A percentile compares a stretch with the other conserved stretches of the same genome.
Conservation (phyloP, 2,329 filamentous ascomycete species). For the Pestalotiopsis sp. region DNA sequence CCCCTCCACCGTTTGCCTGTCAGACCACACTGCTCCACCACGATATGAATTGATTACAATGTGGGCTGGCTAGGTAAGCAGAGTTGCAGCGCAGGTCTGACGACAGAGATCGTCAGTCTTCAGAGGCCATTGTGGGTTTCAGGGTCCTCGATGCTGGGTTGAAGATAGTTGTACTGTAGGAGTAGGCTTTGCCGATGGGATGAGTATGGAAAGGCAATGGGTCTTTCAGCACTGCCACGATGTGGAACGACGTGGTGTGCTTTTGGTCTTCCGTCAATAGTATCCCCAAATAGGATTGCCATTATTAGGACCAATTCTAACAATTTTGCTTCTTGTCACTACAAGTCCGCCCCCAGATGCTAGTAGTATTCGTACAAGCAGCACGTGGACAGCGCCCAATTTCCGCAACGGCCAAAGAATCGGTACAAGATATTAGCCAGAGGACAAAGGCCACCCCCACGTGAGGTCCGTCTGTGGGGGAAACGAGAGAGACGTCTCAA, state of each 20-base stretch:
- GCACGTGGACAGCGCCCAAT: slow-evolving; percentile 7
- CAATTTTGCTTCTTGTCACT: background rate
- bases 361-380: background rate
- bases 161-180: too few species aligned
- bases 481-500: too few species aligned
- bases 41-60: background rate
- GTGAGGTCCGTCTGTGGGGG: background rate
- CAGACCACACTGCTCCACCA: background rate
- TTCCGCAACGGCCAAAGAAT: background rate
- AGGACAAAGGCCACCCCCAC: background rate
- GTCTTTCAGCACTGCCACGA: background rate
- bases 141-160: too few species aligned
- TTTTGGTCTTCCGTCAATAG: background rate
- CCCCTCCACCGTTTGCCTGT: background rate
- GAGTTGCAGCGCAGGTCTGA: background rate
- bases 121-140: too few species aligned
- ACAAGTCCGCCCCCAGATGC: background rate
- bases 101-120: too few species aligned
- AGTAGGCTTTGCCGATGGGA: too few species aligned
- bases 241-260: background rate
- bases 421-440: background rate
- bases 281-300: background rate
- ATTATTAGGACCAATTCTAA: background rate
- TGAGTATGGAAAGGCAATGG: too few species aligned
- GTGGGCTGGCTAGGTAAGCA: background rate